Evolutionary conservation across 2,329 filamentous ascomycete species (phyloP).

Genomic region (Epichloe bromicola): DNA sequence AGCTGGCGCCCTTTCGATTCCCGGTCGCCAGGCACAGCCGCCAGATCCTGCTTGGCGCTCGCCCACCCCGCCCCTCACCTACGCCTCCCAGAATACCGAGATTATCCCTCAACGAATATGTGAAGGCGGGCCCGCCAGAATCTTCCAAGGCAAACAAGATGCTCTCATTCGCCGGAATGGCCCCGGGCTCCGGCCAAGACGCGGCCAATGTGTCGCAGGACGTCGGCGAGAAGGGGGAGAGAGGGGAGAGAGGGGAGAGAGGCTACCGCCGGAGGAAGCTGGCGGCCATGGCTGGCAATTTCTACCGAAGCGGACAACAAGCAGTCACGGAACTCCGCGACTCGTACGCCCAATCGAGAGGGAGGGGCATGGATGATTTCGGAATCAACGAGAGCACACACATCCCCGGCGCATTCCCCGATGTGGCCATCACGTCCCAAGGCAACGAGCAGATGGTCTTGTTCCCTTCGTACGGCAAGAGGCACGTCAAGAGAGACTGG

Average conservation of each 20-base stretch:
- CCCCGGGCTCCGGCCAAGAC: conserved; percentile 16
- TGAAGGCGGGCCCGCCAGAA: conserved; percentile 19
- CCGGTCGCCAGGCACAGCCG: conserved; percentile 27
- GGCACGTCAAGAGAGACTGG: conserved; percentile 43
- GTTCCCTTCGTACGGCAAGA: conserved; percentile 85
- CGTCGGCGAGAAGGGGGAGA: conserved; percentile 12
- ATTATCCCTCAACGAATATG: conserved; percentile 19
- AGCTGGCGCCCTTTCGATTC: conserved; percentile 32
- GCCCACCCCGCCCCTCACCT: neutral
- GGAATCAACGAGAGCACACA: conserved; percentile 20
- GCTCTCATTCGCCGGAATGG: conserved; percentile 13
- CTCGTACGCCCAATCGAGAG: conserved; percentile 42
- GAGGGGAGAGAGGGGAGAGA: conserved; percentile 12
- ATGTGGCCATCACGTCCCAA: conserved; percentile 65
- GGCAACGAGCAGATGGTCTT: conserved; percentile 87
- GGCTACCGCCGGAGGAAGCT: conserved; percentile 69
- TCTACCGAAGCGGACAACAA: conserved; percentile 40
- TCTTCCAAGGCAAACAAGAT: conserved; percentile 16
- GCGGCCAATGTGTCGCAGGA: conserved; percentile 15
- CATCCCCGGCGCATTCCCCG: conserved; percentile 69
- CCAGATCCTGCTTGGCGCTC: conserved; percentile 30
- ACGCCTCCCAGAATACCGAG: neutral
- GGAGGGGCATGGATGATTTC: conserved; percentile 17
- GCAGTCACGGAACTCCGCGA: conserved; percentile 47
- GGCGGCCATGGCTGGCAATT: conserved; percentile 46